Conservation (phyloP, 345 rosid species). For the Populus simonii region DNA sequence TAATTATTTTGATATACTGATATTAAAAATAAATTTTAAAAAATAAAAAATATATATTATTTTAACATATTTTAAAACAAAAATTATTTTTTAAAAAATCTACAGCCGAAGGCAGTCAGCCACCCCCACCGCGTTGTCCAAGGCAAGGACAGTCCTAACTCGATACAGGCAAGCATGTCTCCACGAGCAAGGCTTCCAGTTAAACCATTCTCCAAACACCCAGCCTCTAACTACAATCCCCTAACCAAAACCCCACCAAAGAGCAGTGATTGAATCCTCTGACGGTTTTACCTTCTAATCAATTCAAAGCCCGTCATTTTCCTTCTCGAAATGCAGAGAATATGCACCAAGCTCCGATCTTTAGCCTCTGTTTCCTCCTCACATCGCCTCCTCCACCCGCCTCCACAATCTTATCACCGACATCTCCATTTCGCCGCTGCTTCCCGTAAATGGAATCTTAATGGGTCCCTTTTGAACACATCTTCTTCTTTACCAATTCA, state of each 20-base stretch:
- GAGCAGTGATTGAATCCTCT: neutral
- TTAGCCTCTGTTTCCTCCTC: slow-evolving; percentile 24
- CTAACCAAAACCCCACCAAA: neutral
- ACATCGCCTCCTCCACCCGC: slow-evolving; percentile 37
- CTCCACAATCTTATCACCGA: slow-evolving; percentile 20
- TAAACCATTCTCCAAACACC: neutral
- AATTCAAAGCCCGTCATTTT: neutral
- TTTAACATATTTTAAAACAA: too few species aligned
- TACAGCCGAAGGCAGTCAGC: too few species aligned
- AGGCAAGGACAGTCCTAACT: neutral
- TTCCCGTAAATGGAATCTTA: slow-evolving; percentile 8
- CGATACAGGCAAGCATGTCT: neutral
- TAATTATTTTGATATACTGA: too few species aligned
- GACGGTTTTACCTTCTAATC: neutral
- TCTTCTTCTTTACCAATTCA: neutral
- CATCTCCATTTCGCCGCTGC: slow-evolving; percentile 16
- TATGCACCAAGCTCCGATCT: slow-evolving; percentile 57
- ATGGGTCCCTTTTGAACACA: neutral
- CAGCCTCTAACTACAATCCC: neutral
- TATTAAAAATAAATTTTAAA: too few species aligned
- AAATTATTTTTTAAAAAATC: too few species aligned
- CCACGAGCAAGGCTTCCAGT: neutral
- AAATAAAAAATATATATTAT: too few species aligned
- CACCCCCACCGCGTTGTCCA: neutral
- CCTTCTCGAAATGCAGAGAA: slow-evolving; percentile 50